Evolutionary conservation across 148 eudicot genomes (phyloP), one percentile per base, ranked within the genome.

Genomic region (Simmondsia chinensis): DNA sequence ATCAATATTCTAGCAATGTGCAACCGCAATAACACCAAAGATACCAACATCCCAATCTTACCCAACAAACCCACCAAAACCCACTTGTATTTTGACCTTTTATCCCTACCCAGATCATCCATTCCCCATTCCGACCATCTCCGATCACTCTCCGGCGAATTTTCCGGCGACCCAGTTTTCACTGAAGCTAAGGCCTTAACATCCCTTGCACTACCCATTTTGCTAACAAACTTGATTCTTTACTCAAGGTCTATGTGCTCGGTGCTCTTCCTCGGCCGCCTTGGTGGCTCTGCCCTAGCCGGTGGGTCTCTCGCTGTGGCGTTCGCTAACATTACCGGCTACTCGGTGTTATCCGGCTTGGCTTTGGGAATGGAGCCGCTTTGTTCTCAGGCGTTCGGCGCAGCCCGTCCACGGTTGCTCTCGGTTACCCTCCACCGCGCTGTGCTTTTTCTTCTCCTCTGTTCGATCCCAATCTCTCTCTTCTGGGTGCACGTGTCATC

Each of bases 341-440:
- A 80, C 20, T 85, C 95, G 14, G 80, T 85, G 3, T 60, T 77
- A 9, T 72, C 86, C 3, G 95, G 95, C 4, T 43, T 85, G 0
- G 74, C 95, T 1, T 57, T 85, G 3, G 95, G 95, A 0, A 80
- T 80, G 86, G 95, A 85, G 46, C 95, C 95, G 0, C 57, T 85
- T 0, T 85, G 89, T 18, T 77, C 95, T 0, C 95, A 85, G 38
- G 95, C 89, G 1, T 85, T 85, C 20, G 95, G 95, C 4, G 89
- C 89, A 0, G 45, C 52, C 3, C 57, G 74, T 0, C 77, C 72
- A 0, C 72, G 77, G n/a, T 61, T 80, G 0, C 59, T 85, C 0
- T 85, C 89, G 6, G 20, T 77, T 2, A 85, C 95, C 0, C 69
- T 85, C 6, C 89, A 85, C 35, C 69, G 89, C 10, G 56, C 77